Conservation (phyloP, 1,284 basidiomycete genomes). For the Pyrrhoderma noxium region DNA sequence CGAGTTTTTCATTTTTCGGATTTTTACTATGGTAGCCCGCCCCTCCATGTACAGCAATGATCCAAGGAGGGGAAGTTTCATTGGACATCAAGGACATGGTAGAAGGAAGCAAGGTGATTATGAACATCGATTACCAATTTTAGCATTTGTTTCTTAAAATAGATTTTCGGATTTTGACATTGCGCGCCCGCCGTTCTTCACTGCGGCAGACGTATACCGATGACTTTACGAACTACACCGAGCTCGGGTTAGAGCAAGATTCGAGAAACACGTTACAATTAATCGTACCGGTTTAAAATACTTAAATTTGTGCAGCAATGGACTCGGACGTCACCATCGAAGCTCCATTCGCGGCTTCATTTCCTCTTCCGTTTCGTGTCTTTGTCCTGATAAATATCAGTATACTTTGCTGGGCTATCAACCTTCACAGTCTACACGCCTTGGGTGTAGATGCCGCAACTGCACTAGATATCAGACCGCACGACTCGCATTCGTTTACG, state of each 20-base stretch:
- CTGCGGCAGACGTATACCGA: not conserved
- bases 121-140: too few relatives aligned
- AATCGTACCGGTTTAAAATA: too few relatives aligned
- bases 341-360: conserved; percentile 46
- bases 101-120: too few relatives aligned
- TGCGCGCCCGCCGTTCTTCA: not conserved
- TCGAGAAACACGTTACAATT: too few relatives aligned
- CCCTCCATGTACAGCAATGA: conserved; percentile 59
- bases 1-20: conserved; percentile 34
- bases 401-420: conserved; percentile 77
- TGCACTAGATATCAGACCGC: conserved; percentile 54
- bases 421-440: conserved; percentile 73
- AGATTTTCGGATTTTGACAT: not conserved
- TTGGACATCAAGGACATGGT: too few relatives aligned
- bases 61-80: not conserved
- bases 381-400: conserved; percentile 66
- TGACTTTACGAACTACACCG: too few relatives aligned
- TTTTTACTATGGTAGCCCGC: conserved; percentile 46
- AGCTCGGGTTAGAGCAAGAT: too few relatives aligned
- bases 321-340: conserved; percentile 19
- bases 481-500: conserved; percentile 23
- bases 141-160: too few relatives aligned
- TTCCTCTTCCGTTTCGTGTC: conserved; percentile 80
- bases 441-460: conserved; percentile 69
- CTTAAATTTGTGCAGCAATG: too few relatives aligned